These are phyloP conservation scores for Lunularia cruciata DNA, from an alignment of 225 moss, liverwort and hornwort genomes.

Conservation along the genomic window DNA sequence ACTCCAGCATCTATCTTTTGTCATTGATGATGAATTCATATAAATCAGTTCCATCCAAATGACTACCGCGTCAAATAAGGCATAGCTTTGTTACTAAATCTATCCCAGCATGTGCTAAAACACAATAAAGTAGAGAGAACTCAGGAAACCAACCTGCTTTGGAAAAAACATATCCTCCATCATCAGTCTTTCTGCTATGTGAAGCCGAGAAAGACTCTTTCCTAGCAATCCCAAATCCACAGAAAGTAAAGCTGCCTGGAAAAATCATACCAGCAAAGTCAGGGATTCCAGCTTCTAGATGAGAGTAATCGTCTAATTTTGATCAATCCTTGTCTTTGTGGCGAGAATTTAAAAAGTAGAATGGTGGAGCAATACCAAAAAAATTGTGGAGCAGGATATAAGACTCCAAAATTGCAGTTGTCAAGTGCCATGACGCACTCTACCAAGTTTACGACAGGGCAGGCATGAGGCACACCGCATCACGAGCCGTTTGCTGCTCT, in stretches of 20 bases:
- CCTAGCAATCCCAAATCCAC: constrained; percentile 39
- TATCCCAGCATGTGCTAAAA: no score
- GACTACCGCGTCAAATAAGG: no score
- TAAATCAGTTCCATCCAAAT: no score
- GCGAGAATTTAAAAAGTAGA: constrained; percentile 6
- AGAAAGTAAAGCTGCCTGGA: constrained; percentile 39
- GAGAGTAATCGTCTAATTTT: background rate
- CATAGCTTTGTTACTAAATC: no score
- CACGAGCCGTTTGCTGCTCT: constrained; percentile 40
- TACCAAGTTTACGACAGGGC: constrained; percentile 30
- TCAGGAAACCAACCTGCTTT: constrained; percentile 27
- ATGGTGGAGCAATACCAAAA: constrained; percentile 24
- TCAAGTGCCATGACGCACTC: constrained; percentile 21
- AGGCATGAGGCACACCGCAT: constrained; percentile 45
- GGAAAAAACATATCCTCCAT: constrained; percentile 41
- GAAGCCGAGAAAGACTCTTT: constrained; percentile 30
- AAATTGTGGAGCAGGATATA: no score
- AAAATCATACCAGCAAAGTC: background rate
- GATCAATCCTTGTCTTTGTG: background rate
- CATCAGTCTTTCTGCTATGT: constrained; percentile 36
- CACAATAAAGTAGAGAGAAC: background rate
- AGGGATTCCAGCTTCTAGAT: background rate
- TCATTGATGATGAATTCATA: no score
- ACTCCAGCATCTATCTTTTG: no score
- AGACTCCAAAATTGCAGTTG: constrained; percentile 27